phyloP scores from a whole-genome alignment of 768 basidiomycete genomes.

The Tubosaeta sp. region DNA sequence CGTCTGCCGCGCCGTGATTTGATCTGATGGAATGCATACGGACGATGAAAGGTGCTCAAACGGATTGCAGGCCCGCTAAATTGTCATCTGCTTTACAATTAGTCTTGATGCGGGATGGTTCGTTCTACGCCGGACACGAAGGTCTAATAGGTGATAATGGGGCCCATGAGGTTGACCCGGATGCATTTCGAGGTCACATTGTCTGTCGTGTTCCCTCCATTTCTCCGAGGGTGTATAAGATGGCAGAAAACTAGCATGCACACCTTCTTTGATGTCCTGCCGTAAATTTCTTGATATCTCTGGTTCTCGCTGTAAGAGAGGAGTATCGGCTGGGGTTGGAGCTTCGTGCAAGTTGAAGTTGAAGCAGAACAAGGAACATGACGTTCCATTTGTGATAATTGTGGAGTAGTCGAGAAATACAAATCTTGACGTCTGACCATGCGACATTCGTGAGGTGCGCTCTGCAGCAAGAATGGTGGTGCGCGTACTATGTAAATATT shows the following conservation, averaged over 20 bases:
- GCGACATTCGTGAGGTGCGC: neutral
- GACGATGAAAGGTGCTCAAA: neutral
- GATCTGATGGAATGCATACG: neutral
- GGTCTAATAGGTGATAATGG: neutral
- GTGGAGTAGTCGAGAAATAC: neutral
- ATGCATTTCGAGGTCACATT: neutral
- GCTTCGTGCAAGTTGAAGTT: neutral
- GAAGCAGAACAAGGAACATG: neutral
- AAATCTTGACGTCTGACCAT: too few species aligned
- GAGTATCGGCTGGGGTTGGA: neutral
- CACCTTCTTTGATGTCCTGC: neutral
- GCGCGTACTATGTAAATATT: neutral
- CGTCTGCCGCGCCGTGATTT: neutral
- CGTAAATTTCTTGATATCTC: neutral
- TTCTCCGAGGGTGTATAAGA: neutral
- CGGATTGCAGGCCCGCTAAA: neutral
- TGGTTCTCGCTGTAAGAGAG: neutral
- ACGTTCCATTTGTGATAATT: neutral
- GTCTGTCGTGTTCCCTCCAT: neutral
- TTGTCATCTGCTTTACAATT: neutral
- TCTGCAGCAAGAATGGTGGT: neutral
- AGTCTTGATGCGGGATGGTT: neutral
- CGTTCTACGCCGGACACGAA: too few species aligned
- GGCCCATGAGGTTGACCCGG: neutral
- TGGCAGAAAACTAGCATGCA: neutral